Evolutionary conservation across 768 basidiomycete genomes (phyloP).

Genomic region (Lepiota subincarnata): DNA sequence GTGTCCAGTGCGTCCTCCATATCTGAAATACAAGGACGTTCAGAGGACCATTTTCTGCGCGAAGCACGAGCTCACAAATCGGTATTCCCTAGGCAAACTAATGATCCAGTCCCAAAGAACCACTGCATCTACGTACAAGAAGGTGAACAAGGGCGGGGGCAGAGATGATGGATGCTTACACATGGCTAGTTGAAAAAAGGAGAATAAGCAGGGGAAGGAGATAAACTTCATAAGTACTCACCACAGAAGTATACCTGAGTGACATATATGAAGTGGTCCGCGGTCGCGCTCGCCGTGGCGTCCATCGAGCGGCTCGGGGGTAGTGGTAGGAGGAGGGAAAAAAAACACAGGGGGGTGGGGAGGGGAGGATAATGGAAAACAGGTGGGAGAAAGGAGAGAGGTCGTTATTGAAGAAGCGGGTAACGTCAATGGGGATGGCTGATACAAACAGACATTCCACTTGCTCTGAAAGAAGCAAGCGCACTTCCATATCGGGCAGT

Average conservation of each 20-base stretch:
- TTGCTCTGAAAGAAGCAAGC: constrained; percentile 43
- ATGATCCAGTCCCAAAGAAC: constrained; percentile 86
- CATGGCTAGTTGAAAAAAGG: constrained; percentile 51
- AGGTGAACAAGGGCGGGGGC: constrained; percentile 22
- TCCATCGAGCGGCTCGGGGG: constrained; percentile 22
- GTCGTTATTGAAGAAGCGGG: constrained; percentile 21
- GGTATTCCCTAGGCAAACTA: constrained; percentile 72
- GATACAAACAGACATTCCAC: constrained; percentile 39
- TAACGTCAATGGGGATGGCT: constrained; percentile 28
- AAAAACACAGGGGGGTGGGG: constrained; percentile 12
- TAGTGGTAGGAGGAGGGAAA: constrained; percentile 17
- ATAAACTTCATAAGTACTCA: constrained; percentile 38
- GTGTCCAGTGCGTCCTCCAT: constrained; percentile 82
- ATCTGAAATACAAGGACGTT: constrained; percentile 38
- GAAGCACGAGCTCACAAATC: constrained; percentile 49
- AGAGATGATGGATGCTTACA: constrained; percentile 40
- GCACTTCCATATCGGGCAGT: constrained; percentile 27
- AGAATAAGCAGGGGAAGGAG: constrained; percentile 24
- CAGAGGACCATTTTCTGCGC: constrained; percentile 20
- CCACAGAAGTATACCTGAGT: constrained; percentile 84
- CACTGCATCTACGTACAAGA: constrained; percentile 55
- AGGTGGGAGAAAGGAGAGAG: constrained; percentile 26
- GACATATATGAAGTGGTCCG: constrained; percentile 76
- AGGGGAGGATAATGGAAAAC: constrained; percentile 32
- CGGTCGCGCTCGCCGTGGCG: constrained; percentile 38